Base-by-base conservation (phyloP, 2,329 filamentous ascomycete species). In the Helotiales sp. region DNA sequence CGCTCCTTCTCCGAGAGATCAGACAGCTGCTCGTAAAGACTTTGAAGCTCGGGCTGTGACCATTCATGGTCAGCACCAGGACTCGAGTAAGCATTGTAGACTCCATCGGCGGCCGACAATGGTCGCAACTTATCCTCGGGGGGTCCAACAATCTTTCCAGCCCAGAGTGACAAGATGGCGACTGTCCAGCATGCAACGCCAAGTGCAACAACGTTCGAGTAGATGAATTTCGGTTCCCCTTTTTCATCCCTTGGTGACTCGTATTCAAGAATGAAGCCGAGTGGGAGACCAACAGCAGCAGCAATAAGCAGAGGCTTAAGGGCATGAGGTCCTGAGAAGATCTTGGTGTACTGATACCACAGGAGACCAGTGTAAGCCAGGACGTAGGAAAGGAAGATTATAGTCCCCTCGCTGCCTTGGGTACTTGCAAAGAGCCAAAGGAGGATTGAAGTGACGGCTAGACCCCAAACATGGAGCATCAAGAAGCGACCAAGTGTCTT, bases 101-200 rank as follows among this genome's bases (percentile, higher is more conserved):
- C 26, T 40, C 47, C 63, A 32, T 58, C 24, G 15, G 45, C 15
- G 26, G 54, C 13, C 47, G 43, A 43, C 20, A 52, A 6, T 10
- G 37, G 13, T 7, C 43, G 40, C 11, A 55, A 32, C n/a, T 22
- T 52, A 4, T 66, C 75, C 70, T 80, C 75, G 52, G 79, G 78
- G 1, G 82, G 82, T 74, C 83, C 79, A 10, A 82, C 80, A 69
- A 86, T 79, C 45, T 83, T 83, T 1, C 83, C 82, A 11, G 79
- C 82, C 64, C 78, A 76, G 32, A 85, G 76, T 3, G 82, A 82
- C 3, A 85, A 76, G 20, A 86, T 73, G 11, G 83, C 84, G 26
- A 82, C 81, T n/a, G 79, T 84, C 84, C 84, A 86, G 15, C 83
- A 85, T 6, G 81, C 78, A 3, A 78, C 73, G 6, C 78, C 83